Evolutionary conservation across 768 basidiomycete species (phyloP), one percentile per base, ranked within the genome.

Genomic region (Kondoa subrosea): DNA sequence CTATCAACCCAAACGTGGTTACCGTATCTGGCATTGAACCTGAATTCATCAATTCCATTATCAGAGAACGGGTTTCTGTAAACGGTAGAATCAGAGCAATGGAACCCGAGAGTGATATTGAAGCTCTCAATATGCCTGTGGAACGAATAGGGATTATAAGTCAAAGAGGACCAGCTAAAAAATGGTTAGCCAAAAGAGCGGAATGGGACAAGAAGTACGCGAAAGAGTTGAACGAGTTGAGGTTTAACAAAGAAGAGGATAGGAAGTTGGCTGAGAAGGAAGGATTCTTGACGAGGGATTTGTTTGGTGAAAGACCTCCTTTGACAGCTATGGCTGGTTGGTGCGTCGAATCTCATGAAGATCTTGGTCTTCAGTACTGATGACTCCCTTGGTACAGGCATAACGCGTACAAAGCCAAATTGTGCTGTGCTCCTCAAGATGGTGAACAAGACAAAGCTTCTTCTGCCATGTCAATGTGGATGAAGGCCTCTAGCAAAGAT

Each of bases 51-150:
- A 56, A 82, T 64, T 79, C 81, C 40, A 95, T 97, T 85, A 88
- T 97, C 66, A 84, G 93, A 34, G 93, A 97, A 77, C 83, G 95
- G 25, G 84, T 97, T 30, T 86, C 87, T 1, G 87, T 85, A 0
- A 82, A 81, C 12, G 95, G 95, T 4, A 76, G 85, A n/a, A 79
- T 90, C n/a, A 83, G 91, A 21, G 81, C 87, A 0, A 78, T 99
- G 34, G 92, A 96, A 71, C 79, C 85, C 0, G 83, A 85, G 71
- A 74, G 76, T 16, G 84, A 87, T 62, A 79, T 96, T 0, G 77
- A 79, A 16, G 88, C 85, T 2, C 80, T 92, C 67, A 80, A 80
- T 32, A 77, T 92, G 17, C 83, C 87, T 0, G 74, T 78, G 0
- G 84, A 86, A 56, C 78, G 83, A 58, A 80, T 96, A 31, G 91